phyloP scores from a whole-genome alignment of 345 rosid species.

The Adansonia digitata region DNA sequence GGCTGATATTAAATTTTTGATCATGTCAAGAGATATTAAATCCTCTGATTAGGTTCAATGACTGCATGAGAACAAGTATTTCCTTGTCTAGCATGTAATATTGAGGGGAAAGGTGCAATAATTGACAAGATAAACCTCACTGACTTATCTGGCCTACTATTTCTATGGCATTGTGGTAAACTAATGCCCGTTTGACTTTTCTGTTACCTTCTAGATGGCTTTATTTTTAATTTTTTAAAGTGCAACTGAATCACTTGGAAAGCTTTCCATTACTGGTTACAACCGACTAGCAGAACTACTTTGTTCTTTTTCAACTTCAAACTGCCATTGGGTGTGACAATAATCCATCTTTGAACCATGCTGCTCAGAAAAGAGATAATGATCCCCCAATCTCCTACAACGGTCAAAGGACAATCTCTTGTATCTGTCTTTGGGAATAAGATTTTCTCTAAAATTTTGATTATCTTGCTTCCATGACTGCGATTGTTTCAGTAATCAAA shows the following conservation, averaged over 20 bases:
- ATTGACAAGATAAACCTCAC: neutral
- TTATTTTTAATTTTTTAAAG: neutral
- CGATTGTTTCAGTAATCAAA: neutral
- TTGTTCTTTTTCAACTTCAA: conserved; percentile 10
- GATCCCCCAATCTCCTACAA: neutral
- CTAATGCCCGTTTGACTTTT: neutral
- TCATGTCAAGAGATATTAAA: neutral
- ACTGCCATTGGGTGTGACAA: neutral
- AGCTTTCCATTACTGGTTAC: neutral
- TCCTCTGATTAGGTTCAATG: neutral
- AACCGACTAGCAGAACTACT: neutral
- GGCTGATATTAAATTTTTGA: neutral
- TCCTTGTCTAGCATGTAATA: neutral
- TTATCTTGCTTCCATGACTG: neutral
- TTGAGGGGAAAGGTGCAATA: neutral
- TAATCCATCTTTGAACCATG: neutral
- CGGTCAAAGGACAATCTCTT: neutral
- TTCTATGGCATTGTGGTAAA: neutral
- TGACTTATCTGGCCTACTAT: neutral
- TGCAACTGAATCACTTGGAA: neutral
- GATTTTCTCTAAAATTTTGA: neutral
- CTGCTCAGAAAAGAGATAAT: neutral
- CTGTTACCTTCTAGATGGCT: neutral
- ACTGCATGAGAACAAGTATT: conserved; percentile 1
- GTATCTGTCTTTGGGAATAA: neutral